Percentiles rank a stretch among this genome's conserved stretches.
These are phyloP conservation scores for Ustilago esculenta DNA, from an alignment of 1,284 basidiomycete species.

Conservation along the genomic window DNA sequence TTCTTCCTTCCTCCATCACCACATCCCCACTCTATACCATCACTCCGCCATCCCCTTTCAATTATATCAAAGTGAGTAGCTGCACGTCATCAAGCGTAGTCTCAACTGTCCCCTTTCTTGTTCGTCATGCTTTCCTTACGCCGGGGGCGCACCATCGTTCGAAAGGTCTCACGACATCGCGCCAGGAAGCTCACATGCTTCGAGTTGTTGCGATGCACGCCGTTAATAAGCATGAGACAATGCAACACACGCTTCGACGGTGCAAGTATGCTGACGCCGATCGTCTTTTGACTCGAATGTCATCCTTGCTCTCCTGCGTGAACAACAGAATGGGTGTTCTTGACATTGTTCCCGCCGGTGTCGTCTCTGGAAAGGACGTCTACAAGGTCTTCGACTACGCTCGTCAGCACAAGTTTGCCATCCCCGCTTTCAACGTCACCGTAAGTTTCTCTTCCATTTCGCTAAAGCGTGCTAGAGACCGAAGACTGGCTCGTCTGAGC, in stretches of 20 bases:
- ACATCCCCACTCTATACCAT: neutral
- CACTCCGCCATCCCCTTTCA: slow-evolving; percentile 1
- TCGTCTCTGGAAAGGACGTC: slow-evolving; percentile 66
- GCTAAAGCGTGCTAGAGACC: neutral
- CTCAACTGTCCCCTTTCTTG: neutral
- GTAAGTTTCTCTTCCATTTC: slow-evolving; percentile 24
- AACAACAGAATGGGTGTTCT: slow-evolving; percentile 56
- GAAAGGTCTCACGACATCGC: slow-evolving; percentile 18
- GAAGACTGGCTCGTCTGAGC: too few species aligned
- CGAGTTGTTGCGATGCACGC: neutral
- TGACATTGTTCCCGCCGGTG: slow-evolving; percentile 65
- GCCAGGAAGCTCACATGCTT: neutral
- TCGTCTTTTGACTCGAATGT: neutral
- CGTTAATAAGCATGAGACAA: too few species aligned
- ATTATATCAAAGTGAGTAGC: slow-evolving; percentile 32
- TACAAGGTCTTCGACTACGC: slow-evolving; percentile 67
- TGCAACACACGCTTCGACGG: neutral
- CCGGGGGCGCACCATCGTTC: too few species aligned
- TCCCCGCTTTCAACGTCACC: slow-evolving; percentile 66
- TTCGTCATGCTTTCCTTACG: too few species aligned
- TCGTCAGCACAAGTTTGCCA: slow-evolving; percentile 64
- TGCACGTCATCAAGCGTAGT: neutral
- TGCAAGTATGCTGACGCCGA: neutral
- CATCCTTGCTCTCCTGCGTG: neutral
- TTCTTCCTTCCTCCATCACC: slow-evolving; percentile 18